Base-by-base conservation (phyloP, 2,329 filamentous ascomycete genomes). In the Fusarium denticulatum region DNA sequence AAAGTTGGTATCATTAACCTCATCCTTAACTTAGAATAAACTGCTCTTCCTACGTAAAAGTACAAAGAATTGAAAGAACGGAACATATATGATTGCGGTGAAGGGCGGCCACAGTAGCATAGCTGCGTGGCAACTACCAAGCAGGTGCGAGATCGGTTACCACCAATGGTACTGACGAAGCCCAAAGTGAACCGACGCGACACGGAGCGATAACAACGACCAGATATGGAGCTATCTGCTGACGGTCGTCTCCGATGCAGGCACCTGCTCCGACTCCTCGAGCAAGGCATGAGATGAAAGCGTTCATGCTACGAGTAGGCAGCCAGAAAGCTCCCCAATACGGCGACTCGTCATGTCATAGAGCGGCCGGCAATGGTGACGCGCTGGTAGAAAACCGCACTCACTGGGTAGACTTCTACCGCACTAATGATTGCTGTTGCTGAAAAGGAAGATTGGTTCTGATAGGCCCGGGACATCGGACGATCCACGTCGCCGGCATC, bases 1-100 rank as follows among this genome's bases (percentile, higher is more conserved):
- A 0, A 10, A 47, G 4, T 22, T 15, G 13, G 4, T 8, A 15
- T 5, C 7, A 15, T 15, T 22, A 16, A 11, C 9, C 7, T 22
- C 6, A 12, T 16, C 14, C 2, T 16, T 3, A 6, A 16, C 6
- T 16, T 8, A 12, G 9, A 30, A 47, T 1, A 3, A 12, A 16
- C 6, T 47, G 1, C 6, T 15, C 18, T 28, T 3, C 1, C 8
- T 15, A 10, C 1, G 4, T 20, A 7, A 7, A 28, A 5, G 5
- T 43, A 13, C 5, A 26, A 26, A 2, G 12, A 14, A 26, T 14
- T 6, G 9, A 20, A 20, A 26, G 5, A 20, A 26, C 11, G 3
- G 9, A 3, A 7, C 8, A 28, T 28, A 20, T 14, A 26, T 14
- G 3, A 20, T 28, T 4, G 24, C 18, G 12, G 24, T 14, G 12